Percentiles rank a stretch among this genome's conserved stretches.
Evolutionary conservation across 176 grass and related monocot species (phyloP).

Genomic region (Aegilops longissima): DNA sequence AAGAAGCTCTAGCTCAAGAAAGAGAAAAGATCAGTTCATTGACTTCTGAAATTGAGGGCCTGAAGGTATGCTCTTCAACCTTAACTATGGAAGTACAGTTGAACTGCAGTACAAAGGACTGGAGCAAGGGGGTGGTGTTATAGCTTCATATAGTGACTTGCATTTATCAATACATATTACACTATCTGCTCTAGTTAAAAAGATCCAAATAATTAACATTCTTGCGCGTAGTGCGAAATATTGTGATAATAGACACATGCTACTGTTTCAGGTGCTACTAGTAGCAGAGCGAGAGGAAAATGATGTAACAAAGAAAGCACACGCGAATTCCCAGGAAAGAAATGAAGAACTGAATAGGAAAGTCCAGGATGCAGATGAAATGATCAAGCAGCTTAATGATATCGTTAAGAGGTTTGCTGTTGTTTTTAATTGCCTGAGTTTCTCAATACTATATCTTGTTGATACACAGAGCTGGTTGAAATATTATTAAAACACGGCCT

Average conservation of each 20-base stretch:
- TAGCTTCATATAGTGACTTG: neutral
- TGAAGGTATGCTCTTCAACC: slow-evolving; percentile 44
- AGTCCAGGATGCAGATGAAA: slow-evolving; percentile 52
- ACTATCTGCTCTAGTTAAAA: slow-evolving; percentile 4
- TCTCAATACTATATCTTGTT: slow-evolving; percentile 15
- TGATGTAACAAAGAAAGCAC: slow-evolving; percentile 51
- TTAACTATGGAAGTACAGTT: slow-evolving; percentile 1
- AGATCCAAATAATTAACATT: neutral
- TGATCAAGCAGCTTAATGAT: slow-evolving; percentile 50
- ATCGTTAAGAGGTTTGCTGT: slow-evolving; percentile 52
- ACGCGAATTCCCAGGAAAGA: slow-evolving; percentile 46
- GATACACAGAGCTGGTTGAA: slow-evolving; percentile 1
- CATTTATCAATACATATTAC: slow-evolving; percentile 4
- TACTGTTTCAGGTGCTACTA: slow-evolving; percentile 56
- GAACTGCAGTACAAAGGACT: neutral
- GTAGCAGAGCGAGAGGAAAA: slow-evolving; percentile 49
- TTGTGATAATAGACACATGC: neutral
- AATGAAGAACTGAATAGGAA: slow-evolving; percentile 59
- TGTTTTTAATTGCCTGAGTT: slow-evolving; percentile 28
- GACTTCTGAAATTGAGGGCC: slow-evolving; percentile 52
- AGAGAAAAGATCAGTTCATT: slow-evolving; percentile 68
- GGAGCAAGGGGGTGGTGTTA: neutral
- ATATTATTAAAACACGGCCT: slow-evolving; percentile 1
- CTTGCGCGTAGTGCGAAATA: slow-evolving; percentile 10
- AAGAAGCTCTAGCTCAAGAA: slow-evolving; percentile 72